These are phyloP conservation scores for Stemphylium vesicarium DNA, from an alignment of 2,329 filamentous ascomycete genomes.

Conservation along the genomic window DNA sequence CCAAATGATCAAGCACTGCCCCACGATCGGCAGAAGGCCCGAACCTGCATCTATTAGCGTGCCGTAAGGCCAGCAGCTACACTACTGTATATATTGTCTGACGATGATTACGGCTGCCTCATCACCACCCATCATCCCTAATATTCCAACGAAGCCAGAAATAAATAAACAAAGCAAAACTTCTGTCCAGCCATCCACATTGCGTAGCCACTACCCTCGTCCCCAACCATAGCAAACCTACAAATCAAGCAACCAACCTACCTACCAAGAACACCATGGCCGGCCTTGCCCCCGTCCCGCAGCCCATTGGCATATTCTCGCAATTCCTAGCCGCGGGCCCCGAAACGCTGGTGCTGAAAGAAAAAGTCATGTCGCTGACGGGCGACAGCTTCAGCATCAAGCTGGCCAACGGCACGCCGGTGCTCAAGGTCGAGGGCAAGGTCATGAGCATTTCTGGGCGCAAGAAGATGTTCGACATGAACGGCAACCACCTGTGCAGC, in stretches of 20 bases:
- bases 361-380: conserved; percentile 66
- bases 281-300: conserved; percentile 17
- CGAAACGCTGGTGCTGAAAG: conserved; percentile 62
- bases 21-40: not conserved
- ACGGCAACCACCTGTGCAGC: conserved; percentile 63
- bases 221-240: not conserved
- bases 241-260: not conserved
- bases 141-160: not conserved
- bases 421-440: conserved; percentile 65
- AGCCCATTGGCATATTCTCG: conserved; percentile 39
- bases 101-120: not conserved
- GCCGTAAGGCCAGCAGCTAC: not conserved
- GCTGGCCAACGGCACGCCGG: conserved; percentile 58
- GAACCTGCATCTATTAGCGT: not conserved
- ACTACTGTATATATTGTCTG: not conserved
- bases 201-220: not conserved
- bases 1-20: conserved; percentile 5
- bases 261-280: conserved; percentile 14
- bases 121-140: not conserved
- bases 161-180: no score
- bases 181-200: not conserved
- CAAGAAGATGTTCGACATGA: conserved; percentile 63
- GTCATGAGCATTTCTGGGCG: conserved; percentile 59
- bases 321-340: conserved; percentile 36
- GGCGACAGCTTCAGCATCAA: conserved; percentile 71